Conservation (phyloP, 225 moss, liverwort and hornwort species). For the Bryum argenteum region DNA sequence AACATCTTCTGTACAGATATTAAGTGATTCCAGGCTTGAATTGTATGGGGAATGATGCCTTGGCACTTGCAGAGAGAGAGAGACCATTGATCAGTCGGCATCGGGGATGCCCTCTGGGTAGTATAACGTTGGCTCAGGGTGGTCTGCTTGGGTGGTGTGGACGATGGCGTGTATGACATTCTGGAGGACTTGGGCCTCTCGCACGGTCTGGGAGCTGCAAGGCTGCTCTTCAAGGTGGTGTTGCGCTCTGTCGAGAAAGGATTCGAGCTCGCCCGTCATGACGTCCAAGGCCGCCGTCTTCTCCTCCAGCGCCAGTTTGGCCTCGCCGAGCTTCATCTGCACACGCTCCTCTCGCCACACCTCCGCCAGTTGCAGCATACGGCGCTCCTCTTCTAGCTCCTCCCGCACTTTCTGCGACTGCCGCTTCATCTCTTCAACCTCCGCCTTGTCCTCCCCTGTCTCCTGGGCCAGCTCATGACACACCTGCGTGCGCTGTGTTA, state of each 20-base stretch:
- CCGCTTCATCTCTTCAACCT: slow-evolving; percentile 81
- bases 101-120: slow-evolving; percentile 48
- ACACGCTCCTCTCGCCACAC: slow-evolving; percentile 98
- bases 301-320: slow-evolving; percentile 77
- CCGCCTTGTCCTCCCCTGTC: slow-evolving; percentile 80
- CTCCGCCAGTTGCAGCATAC: slow-evolving; percentile 94
- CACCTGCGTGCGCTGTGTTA: slow-evolving; percentile 26
- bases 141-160: background rate
- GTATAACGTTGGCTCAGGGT: background rate
- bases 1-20: slow-evolving; percentile 35
- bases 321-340: slow-evolving; percentile 93
- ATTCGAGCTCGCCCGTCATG: slow-evolving; percentile 65
- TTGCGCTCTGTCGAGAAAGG: slow-evolving; percentile 45
- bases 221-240: slow-evolving; percentile 20
- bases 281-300: slow-evolving; percentile 67
- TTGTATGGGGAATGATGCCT: background rate
- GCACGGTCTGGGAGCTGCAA: slow-evolving; percentile 25
- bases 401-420: slow-evolving; percentile 72
- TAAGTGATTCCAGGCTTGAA: slow-evolving; percentile 16
- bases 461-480: slow-evolving; percentile 94
- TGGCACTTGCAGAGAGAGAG: slow-evolving; percentile 15
- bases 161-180: slow-evolving; percentile 39
- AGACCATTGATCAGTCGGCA: slow-evolving; percentile 29
- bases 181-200: slow-evolving; percentile 69
- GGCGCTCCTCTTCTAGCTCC: slow-evolving; percentile 94